Conservation (phyloP, 2,329 filamentous ascomycete genomes). For the Gremmenia infestans region DNA sequence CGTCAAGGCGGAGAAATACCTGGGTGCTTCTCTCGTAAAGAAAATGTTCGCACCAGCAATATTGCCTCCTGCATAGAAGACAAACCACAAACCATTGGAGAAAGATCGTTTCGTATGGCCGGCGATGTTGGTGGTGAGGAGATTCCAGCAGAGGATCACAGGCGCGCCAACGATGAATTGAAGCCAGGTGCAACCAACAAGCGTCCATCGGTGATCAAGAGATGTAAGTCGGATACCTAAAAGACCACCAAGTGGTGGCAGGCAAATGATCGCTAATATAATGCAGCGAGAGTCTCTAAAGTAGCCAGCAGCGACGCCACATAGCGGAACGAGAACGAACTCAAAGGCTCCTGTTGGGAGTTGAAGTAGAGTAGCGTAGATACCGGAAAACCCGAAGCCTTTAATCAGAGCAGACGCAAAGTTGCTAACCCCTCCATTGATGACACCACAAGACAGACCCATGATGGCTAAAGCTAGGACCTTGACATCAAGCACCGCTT, state of each 20-base stretch:
- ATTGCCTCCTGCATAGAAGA: constrained; percentile 58
- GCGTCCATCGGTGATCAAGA: constrained; percentile 56
- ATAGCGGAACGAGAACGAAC: constrained; percentile 1
- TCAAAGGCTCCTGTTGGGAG: constrained; percentile 58
- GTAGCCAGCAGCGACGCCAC: neutral
- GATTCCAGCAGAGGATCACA: constrained; percentile 20
- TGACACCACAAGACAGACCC: constrained; percentile 52
- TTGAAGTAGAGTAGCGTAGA: constrained; percentile 64
- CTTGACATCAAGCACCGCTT: constrained; percentile 55
- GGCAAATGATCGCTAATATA: neutral
- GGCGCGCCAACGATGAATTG: constrained; percentile 65
- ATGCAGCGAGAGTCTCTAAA: neutral
- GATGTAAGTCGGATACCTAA: constrained; percentile 52
- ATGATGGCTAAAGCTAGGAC: constrained; percentile 58
- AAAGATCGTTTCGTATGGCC: constrained; percentile 72
- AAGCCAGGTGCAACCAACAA: constrained; percentile 60
- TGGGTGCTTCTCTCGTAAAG: constrained; percentile 48
- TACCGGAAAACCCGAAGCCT: constrained; percentile 59
- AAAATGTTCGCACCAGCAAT: constrained; percentile 62
- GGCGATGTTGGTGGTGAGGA: constrained; percentile 58
- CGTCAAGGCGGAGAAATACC: constrained; percentile 37
- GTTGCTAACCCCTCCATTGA: constrained; percentile 64
- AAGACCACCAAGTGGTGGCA: constrained; percentile 7
- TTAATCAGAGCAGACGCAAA: constrained; percentile 66
- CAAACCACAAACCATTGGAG: constrained; percentile 65